phyloP scores from a whole-genome alignment of 1,139 yeast genomes.

The Nakaseomyces nivariensis region DNA sequence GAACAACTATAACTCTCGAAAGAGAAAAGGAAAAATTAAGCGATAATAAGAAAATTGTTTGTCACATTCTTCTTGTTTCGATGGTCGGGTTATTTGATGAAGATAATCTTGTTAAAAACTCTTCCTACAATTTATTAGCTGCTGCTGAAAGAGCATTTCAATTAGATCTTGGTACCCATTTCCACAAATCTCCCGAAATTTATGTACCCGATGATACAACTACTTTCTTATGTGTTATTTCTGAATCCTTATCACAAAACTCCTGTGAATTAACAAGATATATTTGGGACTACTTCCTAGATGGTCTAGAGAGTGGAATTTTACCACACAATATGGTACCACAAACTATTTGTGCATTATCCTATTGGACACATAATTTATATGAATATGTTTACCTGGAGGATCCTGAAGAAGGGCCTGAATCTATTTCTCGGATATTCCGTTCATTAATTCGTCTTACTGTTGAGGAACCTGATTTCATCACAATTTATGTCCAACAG shows the following conservation, averaged over 20 bases:
- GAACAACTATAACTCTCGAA: slow-evolving; percentile 2
- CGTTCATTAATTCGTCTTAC: slow-evolving; percentile 57
- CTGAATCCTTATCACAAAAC: slow-evolving; percentile 43
- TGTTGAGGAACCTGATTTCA: slow-evolving; percentile 32
- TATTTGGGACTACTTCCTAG: slow-evolving; percentile 21
- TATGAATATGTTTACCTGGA: slow-evolving; percentile 46
- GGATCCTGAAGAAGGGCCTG: slow-evolving; percentile 50
- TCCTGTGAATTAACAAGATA: slow-evolving; percentile 52
- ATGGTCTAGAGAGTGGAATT: slow-evolving; percentile 19
- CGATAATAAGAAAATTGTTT: slow-evolving; percentile 28
- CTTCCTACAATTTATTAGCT: slow-evolving; percentile 57
- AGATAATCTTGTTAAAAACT: slow-evolving; percentile 48
- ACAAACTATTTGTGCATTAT: slow-evolving; percentile 39
- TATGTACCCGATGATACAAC: slow-evolving; percentile 68
- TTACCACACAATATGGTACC: slow-evolving; percentile 19
- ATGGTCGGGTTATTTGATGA: slow-evolving; percentile 58
- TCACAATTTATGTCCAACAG: slow-evolving; percentile 43
- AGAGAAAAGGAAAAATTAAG: background rate
- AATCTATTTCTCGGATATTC: slow-evolving; percentile 49
- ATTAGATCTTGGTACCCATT: slow-evolving; percentile 50
- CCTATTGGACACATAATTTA: slow-evolving; percentile 75
- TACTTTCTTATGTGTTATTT: slow-evolving; percentile 50
- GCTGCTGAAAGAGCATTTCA: slow-evolving; percentile 53
- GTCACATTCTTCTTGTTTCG: slow-evolving; percentile 53
- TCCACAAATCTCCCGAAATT: slow-evolving; percentile 49